Conservation (phyloP, 306 rosid species). For the Glycyrrhiza uralensis region DNA sequence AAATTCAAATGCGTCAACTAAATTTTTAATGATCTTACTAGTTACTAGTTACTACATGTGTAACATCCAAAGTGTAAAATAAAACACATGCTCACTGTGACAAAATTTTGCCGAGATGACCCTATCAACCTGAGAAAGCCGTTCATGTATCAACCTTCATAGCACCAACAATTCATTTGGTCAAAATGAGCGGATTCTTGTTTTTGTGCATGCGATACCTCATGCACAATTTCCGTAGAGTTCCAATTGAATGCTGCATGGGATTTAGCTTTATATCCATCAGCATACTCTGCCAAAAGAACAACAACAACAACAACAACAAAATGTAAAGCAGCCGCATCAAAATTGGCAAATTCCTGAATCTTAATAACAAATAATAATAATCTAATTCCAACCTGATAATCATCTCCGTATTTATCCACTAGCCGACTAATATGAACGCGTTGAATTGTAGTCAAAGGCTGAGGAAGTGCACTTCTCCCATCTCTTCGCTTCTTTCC, state of each 20-base stretch:
- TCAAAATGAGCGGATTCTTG: conserved; percentile 19
- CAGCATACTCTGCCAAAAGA: conserved; percentile 73
- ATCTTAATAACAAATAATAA: background rate
- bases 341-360: background rate
- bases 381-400: conserved; percentile 51
- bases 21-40: background rate
- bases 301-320: background rate
- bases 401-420: conserved; percentile 67
- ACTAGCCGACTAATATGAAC: conserved; percentile 55
- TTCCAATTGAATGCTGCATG: conserved; percentile 82
- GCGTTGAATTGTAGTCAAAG: conserved; percentile 78
- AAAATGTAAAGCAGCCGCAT: background rate
- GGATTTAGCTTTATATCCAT: conserved; percentile 80
- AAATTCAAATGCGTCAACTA: background rate
- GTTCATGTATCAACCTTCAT: background rate
- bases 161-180: background rate
- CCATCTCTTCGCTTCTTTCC: conserved; percentile 92
- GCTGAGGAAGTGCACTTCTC: conserved; percentile 52
- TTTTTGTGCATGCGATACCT: conserved; percentile 29
- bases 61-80: background rate
- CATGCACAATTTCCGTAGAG: conserved; percentile 71
- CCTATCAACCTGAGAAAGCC: background rate
- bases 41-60: no score
- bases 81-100: background rate
- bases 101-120: background rate